These are phyloP conservation scores for Pseudogymnoascus sp. DNA, from an alignment of 2,329 filamentous ascomycete species.

Conservation along the genomic window DNA sequence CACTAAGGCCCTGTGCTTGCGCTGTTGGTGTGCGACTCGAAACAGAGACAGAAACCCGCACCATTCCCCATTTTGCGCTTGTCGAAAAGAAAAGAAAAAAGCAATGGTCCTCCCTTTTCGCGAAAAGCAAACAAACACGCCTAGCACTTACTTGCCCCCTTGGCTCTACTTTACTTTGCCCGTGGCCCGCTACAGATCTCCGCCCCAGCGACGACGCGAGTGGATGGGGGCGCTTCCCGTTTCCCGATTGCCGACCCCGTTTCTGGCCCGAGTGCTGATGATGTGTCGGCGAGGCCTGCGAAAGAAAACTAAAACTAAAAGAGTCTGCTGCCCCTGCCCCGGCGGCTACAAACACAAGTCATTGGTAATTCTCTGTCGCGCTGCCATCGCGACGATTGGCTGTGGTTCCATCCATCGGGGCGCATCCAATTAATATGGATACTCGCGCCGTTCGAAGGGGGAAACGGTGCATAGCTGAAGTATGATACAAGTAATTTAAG, in stretches of 20 bases:
- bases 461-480: background rate
- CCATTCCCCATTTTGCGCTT: background rate
- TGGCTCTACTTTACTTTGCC: background rate
- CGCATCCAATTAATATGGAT: background rate
- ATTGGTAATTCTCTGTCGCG: background rate
- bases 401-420: background rate
- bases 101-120: background rate
- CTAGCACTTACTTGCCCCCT: background rate
- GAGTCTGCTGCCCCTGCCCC: background rate
- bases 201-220: background rate
- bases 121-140: background rate
- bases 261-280: constrained; percentile 7
- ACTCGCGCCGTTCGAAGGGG: background rate
- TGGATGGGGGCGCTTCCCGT: constrained; percentile 7
- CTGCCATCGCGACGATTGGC: background rate
- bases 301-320: background rate
- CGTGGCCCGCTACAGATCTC: background rate
- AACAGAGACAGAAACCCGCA: background rate
- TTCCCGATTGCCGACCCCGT: constrained; percentile 6
- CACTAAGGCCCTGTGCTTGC: background rate
- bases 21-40: constrained; percentile 6
- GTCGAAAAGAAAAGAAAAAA: background rate
- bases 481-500: constrained; percentile 2
- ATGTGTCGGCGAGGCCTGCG: background rate
- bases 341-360: background rate